Evolutionary conservation across 768 basidiomycete species (phyloP).

Genomic region (Auriscalpium microsporum): DNA sequence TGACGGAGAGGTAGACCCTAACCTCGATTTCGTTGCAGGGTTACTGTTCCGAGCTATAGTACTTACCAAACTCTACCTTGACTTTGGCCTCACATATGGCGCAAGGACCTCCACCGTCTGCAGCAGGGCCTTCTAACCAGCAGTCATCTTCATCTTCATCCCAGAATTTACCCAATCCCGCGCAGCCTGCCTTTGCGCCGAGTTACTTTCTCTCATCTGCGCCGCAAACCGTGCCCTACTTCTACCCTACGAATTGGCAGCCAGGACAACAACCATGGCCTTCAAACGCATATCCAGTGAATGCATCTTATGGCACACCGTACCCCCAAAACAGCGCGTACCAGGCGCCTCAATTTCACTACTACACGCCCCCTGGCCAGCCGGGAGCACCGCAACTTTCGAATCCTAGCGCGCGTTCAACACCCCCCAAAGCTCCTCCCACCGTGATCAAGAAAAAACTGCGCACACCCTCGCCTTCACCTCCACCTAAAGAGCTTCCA

Average conservation of each 20-base stretch:
- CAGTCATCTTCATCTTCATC: conserved; percentile 5
- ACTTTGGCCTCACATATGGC: conserved; percentile 21
- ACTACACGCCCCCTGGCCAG: conserved; percentile 5
- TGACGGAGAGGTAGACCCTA: not conserved
- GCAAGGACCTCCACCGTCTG: conserved; percentile 32
- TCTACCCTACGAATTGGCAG: conserved; percentile 18
- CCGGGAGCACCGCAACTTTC: no score
- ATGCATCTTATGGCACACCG: conserved; percentile 11
- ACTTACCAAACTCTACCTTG: not conserved
- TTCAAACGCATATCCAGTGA: conserved; percentile 13
- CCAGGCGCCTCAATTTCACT: conserved; percentile 7
- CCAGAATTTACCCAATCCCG: conserved; percentile 2
- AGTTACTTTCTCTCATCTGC: not conserved
- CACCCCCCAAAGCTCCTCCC: no score
- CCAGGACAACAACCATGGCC: conserved; percentile 13
- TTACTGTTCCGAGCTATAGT: not conserved
- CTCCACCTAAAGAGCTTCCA: conserved; percentile 10
- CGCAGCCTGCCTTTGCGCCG: not conserved
- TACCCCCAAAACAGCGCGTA: not conserved
- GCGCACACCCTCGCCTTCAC: conserved; percentile 9
- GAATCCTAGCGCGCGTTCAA: no score
- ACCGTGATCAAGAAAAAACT: not conserved
- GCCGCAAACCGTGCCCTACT: conserved; percentile 15
- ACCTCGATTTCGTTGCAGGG: not conserved
- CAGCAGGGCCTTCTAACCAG: conserved; percentile 30